These are phyloP conservation scores for Torrubiella hemipterigena DNA, from an alignment of 2,329 filamentous ascomycete genomes.

Conservation along the genomic window DNA sequence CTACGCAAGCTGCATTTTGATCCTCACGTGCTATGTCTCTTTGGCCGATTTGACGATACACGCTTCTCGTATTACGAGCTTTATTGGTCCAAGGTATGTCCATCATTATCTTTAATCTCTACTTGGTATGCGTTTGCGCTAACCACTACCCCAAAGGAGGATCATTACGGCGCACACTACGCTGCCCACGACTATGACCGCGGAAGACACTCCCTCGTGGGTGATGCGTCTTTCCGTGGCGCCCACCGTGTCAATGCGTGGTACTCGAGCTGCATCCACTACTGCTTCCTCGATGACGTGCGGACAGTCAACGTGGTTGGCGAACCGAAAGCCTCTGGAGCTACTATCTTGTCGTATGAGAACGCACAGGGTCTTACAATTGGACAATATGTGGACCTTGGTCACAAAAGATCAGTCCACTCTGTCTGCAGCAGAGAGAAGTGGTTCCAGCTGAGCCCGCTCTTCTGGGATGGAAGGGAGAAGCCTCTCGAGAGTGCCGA, in stretches of 20 bases:
- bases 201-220: slow-evolving; percentile 47
- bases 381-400: slow-evolving; percentile 23
- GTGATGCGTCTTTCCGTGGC: slow-evolving; percentile 40
- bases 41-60: slow-evolving; percentile 57
- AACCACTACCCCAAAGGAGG: slow-evolving; percentile 22
- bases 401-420: slow-evolving; percentile 24
- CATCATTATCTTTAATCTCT: not conserved
- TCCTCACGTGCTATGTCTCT: slow-evolving; percentile 53
- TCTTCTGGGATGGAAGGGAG: slow-evolving; percentile 14
- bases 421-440: slow-evolving; percentile 22
- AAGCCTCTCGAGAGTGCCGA: slow-evolving; percentile 29
- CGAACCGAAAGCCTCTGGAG: slow-evolving; percentile 10
- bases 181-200: slow-evolving; percentile 43
- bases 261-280: slow-evolving; percentile 46
- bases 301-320: slow-evolving; percentile 39
- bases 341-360: slow-evolving; percentile 15
- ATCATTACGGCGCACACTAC: slow-evolving; percentile 47
- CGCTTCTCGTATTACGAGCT: slow-evolving; percentile 66
- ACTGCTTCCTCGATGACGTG: slow-evolving; percentile 46
- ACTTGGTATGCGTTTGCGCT: not conserved
- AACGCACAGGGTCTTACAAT: slow-evolving; percentile 16
- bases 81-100: slow-evolving; percentile 47
- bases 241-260: slow-evolving; percentile 43
- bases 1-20: slow-evolving; percentile 54
- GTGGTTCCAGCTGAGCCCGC: slow-evolving; percentile 30